Evolutionary conservation across 495 filamentous ascomycete species (phyloP), one percentile per base, ranked within the genome.

Genomic region (Penicillium atrosanguineum): DNA sequence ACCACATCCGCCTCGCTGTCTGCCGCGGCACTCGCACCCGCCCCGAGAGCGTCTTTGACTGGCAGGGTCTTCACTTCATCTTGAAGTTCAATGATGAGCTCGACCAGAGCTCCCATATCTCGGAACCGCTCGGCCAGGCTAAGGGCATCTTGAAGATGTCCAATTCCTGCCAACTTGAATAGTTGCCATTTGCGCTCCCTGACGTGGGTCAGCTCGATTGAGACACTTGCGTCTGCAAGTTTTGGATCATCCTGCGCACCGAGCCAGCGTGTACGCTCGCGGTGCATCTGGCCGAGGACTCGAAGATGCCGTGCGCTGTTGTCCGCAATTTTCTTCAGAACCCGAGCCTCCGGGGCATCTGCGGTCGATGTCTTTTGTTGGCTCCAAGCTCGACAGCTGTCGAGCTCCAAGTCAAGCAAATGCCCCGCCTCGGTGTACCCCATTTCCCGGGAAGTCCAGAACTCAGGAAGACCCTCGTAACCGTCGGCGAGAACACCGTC

Each of bases 71-170:
- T 69, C 38, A 64, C 68, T 69, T 72, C 69, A 60, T 75, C 70
- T 52, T 76, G 70, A 38, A 77, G 69, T 31, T 76, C 72, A 23
- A 79, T 73, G 7, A 83, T 69, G 26, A 84, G 68, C 59, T 89
- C 82, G 6, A 88, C 87, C 36, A 93, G 70, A 7, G 87, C 85
- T 26, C 76, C 77, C 62, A 89, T 83, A 47, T 89, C 87, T 29
- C 78, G 66, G 60, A 87, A 89, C 51, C 84, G 83, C 65, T 91
- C 88, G 7, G 91, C 90, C 29, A 96, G 72, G 20, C 68, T 65
- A 48, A 95, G 83, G 3, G 83, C 91, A 55, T 84, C 78, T 18
- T 87, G 77, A 56, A 82, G 80, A 45, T 83, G 78, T 7, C 81
- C 86, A 47, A 91, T 82, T n/a, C 85, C 80, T 5, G 83, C 82